These are phyloP conservation scores for Capsicum chinense DNA, from an alignment of 257 asterid species.

Conservation along the genomic window DNA sequence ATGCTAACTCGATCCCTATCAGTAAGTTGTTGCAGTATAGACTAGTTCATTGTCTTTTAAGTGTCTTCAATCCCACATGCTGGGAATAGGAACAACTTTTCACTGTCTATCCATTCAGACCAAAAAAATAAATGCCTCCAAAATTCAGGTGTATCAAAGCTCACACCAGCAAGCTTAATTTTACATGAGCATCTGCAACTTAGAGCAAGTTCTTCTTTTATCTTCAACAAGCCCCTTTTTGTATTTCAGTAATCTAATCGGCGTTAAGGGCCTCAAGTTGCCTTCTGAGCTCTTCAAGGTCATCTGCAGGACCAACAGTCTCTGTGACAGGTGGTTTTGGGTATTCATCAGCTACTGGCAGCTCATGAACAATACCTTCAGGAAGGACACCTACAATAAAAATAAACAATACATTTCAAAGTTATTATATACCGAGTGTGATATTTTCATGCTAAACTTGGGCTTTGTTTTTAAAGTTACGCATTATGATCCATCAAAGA, in stretches of 20 bases:
- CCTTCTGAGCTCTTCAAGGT: conserved; percentile 82
- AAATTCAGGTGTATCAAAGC: background rate
- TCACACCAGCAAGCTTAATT: background rate
- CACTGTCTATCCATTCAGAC: background rate
- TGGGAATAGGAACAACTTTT: conserved; percentile 5
- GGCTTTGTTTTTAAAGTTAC: background rate
- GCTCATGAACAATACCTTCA: conserved; percentile 84
- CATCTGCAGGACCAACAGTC: conserved; percentile 44
- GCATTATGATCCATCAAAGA: background rate
- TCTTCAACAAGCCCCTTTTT: background rate
- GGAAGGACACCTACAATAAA: conserved; percentile 66
- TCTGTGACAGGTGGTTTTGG: conserved; percentile 45
- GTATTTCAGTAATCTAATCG: conserved; percentile 27
- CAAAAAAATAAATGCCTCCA: background rate
- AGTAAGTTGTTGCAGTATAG: background rate
- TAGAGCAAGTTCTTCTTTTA: background rate
- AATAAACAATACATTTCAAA: background rate
- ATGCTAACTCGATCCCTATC: background rate
- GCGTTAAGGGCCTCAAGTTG: conserved; percentile 91
- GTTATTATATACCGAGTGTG: background rate
- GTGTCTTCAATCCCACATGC: background rate
- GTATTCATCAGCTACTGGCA: conserved; percentile 84
- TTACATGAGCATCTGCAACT: background rate
- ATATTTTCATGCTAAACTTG: background rate
- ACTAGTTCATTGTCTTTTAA: background rate